Evolutionary conservation across 2,329 filamentous ascomycete genomes (phyloP), one percentile per base, ranked within the genome.

Genomic region (Calonectria honghensis): DNA sequence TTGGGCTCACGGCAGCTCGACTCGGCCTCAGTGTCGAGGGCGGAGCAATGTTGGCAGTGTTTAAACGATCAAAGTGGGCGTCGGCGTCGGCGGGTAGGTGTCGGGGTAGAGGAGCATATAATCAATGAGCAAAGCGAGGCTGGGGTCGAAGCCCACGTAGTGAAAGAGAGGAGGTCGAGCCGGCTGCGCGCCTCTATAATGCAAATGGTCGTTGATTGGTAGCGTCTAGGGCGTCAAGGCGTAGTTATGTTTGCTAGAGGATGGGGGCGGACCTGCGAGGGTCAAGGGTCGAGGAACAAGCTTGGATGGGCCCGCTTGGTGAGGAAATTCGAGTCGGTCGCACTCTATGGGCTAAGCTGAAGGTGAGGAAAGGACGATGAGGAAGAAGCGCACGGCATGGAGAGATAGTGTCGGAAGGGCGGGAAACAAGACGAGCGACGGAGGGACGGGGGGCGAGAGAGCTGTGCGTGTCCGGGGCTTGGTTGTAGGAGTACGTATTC

Each of bases 191-290:
- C 77, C 75, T 74, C 67, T 75, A 71, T 74, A 69, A 80, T 73
- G 75, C 76, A 73, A 72, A 77, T 72, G 75, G 76, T 81, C 75
- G 79, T 76, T 81, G 80, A 80, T 82, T 81, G 81, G 80, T 71
- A 81, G 79, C 73, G 79, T 78, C 69, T 70, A 79, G 76, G 77
- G 75, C 76, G 78, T 79, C 77, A 78, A 76, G 75, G 79, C 79
- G 79, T 79, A 69, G 72, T 65, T 72, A 61, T 70, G 57, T 75
- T 75, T 71, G 65, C 67, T 77, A 67, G 70, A 75, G 74, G 70
- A 77, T 73, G 52, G 77, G 57, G 77, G 54, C 52, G 68, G 63
- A 59, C 35, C n/a, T 48, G 67, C 45, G 73, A 68, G 64, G 70
- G 65, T 48, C 27, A 61, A 63, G 66, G 64, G 57, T 65, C 50